These are phyloP conservation scores for Daldinia caldariorum DNA, from an alignment of 495 filamentous ascomycete species.

Conservation along the genomic window DNA sequence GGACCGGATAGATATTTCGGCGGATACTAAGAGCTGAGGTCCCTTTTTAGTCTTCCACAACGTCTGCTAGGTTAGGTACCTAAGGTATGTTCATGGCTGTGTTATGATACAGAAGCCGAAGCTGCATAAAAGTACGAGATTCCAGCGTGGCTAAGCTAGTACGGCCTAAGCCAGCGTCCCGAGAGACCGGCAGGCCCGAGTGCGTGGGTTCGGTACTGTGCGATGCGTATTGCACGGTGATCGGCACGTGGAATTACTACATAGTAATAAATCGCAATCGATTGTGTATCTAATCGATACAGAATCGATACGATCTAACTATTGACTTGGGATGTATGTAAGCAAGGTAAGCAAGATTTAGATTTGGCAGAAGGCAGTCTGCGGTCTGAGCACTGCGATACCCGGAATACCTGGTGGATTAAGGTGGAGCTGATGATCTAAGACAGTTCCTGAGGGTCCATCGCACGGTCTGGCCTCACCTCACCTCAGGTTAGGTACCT, in stretches of 20 bases:
- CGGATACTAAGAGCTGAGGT: conserved; percentile 2
- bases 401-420: not conserved
- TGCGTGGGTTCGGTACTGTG: conserved; percentile 26
- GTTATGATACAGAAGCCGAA: conserved; percentile 4
- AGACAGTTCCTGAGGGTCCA: conserved; percentile 25
- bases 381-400: not conserved
- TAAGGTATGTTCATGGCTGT: not conserved
- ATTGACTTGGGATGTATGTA: too few relatives aligned
- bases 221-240: conserved; percentile 7
- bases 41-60: not conserved
- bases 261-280: not conserved
- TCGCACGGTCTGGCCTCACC: conserved; percentile 27
- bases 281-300: too few relatives aligned
- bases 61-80: too few relatives aligned
- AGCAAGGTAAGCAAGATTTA: not conserved
- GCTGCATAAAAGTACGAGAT: conserved; percentile 18
- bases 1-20: not conserved
- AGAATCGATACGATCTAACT: not conserved
- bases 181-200: conserved; percentile 26
- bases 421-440: conserved; percentile 21
- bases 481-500: too few relatives aligned
- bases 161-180: conserved; percentile 23
- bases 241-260: conserved; percentile 34
- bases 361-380: not conserved
- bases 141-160: conserved; percentile 20